Percentiles rank a stretch among this genome's conserved stretches.
These are phyloP conservation scores for Beta macrorhiza DNA, from an alignment of 179 eudicot species.

Conservation along the genomic window DNA sequence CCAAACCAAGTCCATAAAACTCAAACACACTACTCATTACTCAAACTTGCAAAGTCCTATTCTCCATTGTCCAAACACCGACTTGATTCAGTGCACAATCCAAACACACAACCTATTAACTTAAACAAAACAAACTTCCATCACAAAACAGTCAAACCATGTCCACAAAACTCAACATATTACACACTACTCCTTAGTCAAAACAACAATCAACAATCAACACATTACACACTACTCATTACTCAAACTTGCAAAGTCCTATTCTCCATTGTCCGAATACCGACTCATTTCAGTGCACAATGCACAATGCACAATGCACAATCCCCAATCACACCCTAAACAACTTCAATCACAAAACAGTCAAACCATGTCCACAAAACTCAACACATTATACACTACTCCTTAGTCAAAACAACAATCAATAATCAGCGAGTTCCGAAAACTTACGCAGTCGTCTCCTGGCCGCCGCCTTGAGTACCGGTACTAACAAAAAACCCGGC, in stretches of 20 bases:
- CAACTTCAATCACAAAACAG: not conserved
- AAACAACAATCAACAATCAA: not conserved
- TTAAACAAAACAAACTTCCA: not conserved
- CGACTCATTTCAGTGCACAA: not conserved
- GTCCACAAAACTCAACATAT: not conserved
- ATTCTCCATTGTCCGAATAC: not conserved
- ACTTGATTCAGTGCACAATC: not conserved
- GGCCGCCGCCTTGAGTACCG: slow-evolving; percentile 94
- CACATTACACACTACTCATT: too few relatives aligned
- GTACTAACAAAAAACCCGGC: slow-evolving; percentile 94
- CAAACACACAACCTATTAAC: not conserved
- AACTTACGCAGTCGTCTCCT: slow-evolving; percentile 92
- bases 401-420: not conserved
- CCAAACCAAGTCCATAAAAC: not conserved
- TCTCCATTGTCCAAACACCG: not conserved
- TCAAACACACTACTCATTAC: not conserved
- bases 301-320: too few relatives aligned
- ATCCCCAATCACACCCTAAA: not conserved
- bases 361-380: not conserved
- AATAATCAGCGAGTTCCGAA: not conserved
- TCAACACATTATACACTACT: not conserved
- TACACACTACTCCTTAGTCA: not conserved
- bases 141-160: not conserved
- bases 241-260: not conserved
- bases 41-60: not conserved